Evolutionary conservation across 495 filamentous ascomycete genomes (phyloP).

Genomic region (Trichoderma asperelloides): DNA sequence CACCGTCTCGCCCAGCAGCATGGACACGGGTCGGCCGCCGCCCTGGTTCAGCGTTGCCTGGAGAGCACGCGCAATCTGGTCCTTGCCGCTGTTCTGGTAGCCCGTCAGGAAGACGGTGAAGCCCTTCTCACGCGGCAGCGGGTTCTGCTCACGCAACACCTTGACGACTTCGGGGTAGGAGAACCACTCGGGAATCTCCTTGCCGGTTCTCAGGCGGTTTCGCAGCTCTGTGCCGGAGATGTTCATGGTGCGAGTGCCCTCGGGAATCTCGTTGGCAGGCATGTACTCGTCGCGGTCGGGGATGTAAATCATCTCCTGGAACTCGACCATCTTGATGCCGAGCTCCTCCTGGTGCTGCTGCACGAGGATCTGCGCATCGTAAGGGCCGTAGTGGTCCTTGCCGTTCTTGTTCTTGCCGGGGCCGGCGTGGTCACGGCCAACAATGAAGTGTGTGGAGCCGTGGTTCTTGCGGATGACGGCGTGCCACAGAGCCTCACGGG

Average conservation of each 20-base stretch:
- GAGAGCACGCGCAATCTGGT: slow-evolving; percentile 87
- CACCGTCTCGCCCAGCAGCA: slow-evolving; percentile 91
- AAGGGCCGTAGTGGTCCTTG: slow-evolving; percentile 94
- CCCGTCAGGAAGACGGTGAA: slow-evolving; percentile 98
- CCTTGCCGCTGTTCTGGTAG: slow-evolving; percentile 94
- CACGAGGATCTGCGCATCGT: slow-evolving; percentile 95
- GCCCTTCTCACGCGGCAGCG: slow-evolving; percentile 77
- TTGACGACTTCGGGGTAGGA: slow-evolving; percentile 98
- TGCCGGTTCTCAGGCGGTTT: slow-evolving; percentile 75
- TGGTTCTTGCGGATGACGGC: slow-evolving; percentile 99
- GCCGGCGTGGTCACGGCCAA: slow-evolving; percentile 94
- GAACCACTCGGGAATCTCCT: slow-evolving; percentile 98
- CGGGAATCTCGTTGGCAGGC: slow-evolving; percentile 78
- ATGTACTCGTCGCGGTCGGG: slow-evolving; percentile 95
- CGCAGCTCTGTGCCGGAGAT: slow-evolving; percentile 96
- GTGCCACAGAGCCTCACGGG: slow-evolving; percentile 98
- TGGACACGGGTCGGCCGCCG: slow-evolving; percentile 85
- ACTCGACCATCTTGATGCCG: slow-evolving; percentile 96
- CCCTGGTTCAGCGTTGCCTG: slow-evolving; percentile 99
- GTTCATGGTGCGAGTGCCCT: slow-evolving; percentile 82
- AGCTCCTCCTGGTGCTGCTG: slow-evolving; percentile 95
- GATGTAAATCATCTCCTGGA: slow-evolving; percentile 99
- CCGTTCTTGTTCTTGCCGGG: slow-evolving; percentile 96
- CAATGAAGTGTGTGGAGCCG: slow-evolving; percentile 98
- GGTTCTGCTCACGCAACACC: slow-evolving; percentile 91